These are phyloP conservation scores for Angophora floribunda DNA, from an alignment of 345 rosid genomes.

Conservation along the genomic window DNA sequence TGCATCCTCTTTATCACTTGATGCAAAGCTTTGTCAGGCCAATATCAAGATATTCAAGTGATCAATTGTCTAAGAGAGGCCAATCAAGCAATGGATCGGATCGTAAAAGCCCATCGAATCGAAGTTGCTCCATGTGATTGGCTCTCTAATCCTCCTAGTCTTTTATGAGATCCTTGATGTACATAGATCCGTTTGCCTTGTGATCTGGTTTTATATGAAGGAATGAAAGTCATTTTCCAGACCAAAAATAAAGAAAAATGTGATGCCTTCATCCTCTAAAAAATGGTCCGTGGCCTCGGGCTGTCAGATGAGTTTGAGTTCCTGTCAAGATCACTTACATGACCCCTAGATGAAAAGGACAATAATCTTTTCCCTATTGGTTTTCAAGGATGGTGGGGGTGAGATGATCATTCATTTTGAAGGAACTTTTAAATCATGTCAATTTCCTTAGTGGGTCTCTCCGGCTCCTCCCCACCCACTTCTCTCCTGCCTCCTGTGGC, in stretches of 20 bases:
- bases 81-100: too few relatives aligned
- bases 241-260: not conserved
- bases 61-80: too few relatives aligned
- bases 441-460: too few relatives aligned
- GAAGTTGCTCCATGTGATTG: too few relatives aligned
- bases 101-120: too few relatives aligned
- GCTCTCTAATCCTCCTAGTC: too few relatives aligned
- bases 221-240: not conserved
- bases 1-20: too few relatives aligned
- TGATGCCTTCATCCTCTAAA: not conserved
- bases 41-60: not conserved
- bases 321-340: constrained; percentile 39
- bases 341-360: constrained; percentile 26
- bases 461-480: too few relatives aligned
- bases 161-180: not conserved
- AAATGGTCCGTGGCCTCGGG: not conserved
- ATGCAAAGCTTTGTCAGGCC: too few relatives aligned
- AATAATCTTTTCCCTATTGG: not conserved
- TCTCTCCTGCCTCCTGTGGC: not conserved
- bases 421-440: not conserved
- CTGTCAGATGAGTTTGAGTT: constrained; percentile 20
- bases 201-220: not conserved
- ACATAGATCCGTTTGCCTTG: not conserved
- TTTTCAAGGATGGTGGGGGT: not conserved
- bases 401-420: not conserved